Conservation (phyloP, 2,329 filamentous ascomycete genomes). For the Colletotrichum sp. region DNA sequence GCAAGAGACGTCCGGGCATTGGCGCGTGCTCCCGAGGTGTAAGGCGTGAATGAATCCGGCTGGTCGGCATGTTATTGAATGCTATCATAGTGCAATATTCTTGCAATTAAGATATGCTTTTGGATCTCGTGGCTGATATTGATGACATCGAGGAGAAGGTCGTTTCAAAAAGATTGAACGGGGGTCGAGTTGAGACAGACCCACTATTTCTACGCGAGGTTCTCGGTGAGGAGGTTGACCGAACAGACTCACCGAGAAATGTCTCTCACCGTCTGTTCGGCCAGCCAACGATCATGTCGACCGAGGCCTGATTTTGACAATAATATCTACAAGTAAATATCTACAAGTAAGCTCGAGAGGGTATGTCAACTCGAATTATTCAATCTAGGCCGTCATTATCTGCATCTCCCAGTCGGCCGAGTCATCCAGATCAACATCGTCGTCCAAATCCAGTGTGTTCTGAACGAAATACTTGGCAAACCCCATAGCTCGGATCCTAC, state of each 20-base stretch:
- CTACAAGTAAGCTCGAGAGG: too few relatives aligned
- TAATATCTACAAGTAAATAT: too few relatives aligned
- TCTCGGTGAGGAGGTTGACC: background rate
- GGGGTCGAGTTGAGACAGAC: background rate
- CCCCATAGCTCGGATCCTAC: background rate
- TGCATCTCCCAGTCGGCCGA: background rate
- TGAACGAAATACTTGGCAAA: background rate
- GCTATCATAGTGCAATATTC: background rate
- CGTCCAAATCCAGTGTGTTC: background rate
- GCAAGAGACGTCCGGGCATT: background rate
- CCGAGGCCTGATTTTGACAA: too few relatives aligned
- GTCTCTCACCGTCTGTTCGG: too few relatives aligned
- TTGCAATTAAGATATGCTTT: background rate
- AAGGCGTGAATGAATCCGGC: background rate
- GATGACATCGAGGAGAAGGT: background rate
- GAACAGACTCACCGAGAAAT: fast-evolving
- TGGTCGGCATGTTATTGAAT: background rate
- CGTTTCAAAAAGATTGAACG: constrained; percentile 6
- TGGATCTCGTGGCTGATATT: background rate
- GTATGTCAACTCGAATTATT: too few relatives aligned
- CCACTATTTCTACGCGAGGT: background rate
- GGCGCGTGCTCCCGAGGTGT: background rate
- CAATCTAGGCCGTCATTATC: background rate
- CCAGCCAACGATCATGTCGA: too few relatives aligned
- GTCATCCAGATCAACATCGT: background rate